A percentile compares a stretch with the other conserved stretches of the same genome.
phyloP scores from a whole-genome alignment of 2,329 filamentous ascomycete genomes.

The Colletotrichum tropicicola region DNA sequence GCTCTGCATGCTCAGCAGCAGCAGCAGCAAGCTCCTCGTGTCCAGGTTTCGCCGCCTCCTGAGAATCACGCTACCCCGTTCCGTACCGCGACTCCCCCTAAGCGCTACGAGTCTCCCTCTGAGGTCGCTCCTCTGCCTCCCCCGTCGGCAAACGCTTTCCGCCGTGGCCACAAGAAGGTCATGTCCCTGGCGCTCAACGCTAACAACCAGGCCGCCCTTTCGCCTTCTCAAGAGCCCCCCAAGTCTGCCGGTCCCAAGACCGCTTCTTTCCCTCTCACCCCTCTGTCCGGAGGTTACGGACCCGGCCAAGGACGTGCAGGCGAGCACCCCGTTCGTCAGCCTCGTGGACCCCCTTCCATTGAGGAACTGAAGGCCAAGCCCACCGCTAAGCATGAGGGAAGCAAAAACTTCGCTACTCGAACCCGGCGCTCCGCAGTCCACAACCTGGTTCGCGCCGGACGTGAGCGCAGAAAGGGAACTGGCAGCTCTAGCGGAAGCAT shows the following conservation, averaged over 20 bases:
- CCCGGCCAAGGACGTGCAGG: constrained; percentile 93
- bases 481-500: constrained; percentile 79
- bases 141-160: constrained; percentile 90
- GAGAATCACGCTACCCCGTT: constrained; percentile 59
- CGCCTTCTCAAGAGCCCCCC: constrained; percentile 51
- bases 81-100: constrained; percentile 74
- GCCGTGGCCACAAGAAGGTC: constrained; percentile 91
- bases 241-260: constrained; percentile 79
- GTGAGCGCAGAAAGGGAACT: constrained; percentile 84
- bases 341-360: constrained; percentile 87
- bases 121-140: constrained; percentile 79
- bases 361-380: constrained; percentile 92
- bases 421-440: constrained; percentile 92
- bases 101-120: constrained; percentile 74
- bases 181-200: constrained; percentile 76
- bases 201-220: constrained; percentile 50
- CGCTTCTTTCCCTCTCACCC: constrained; percentile 81
- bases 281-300: constrained; percentile 85
- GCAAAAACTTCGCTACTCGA: constrained; percentile 95
- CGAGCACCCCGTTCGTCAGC: constrained; percentile 93
- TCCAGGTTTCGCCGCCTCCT: constrained; percentile 84
- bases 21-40: constrained; percentile 71
- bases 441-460: constrained; percentile 89
- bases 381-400: constrained; percentile 92
- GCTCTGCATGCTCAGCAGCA: constrained; percentile 43